These are phyloP conservation scores for Leccinum angustisporum DNA, from an alignment of 1,284 basidiomycete species.

Conservation along the genomic window DNA sequence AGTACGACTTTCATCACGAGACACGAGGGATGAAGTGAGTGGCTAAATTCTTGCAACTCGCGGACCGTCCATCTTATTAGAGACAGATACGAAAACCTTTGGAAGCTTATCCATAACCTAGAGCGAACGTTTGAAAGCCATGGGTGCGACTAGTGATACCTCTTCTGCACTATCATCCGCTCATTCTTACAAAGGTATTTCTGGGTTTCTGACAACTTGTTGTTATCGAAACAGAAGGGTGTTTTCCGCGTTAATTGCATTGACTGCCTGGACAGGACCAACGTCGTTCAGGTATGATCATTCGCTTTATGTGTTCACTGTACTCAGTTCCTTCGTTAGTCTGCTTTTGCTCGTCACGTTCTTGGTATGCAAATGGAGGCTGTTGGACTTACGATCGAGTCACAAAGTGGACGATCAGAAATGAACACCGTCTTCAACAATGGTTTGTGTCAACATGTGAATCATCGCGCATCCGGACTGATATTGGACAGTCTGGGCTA, in stretches of 20 bases:
- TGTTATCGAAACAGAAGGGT: conserved; percentile 81
- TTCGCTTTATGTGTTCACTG: conserved; percentile 1
- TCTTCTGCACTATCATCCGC: not conserved
- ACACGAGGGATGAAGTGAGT: conserved; percentile 88
- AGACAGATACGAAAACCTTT: conserved; percentile 84
- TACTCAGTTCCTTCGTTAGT: conserved; percentile 46
- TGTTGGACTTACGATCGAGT: conserved; percentile 64
- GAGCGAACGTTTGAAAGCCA: conserved; percentile 74
- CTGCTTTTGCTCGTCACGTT: conserved; percentile 85
- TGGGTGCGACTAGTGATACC: conserved; percentile 42
- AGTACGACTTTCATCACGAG: conserved; percentile 91
- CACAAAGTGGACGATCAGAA: conserved; percentile 52
- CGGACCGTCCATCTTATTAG: conserved; percentile 10
- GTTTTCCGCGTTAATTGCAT: conserved; percentile 90
- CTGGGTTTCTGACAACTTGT: conserved; percentile 75
- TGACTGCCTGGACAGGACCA: conserved; percentile 90
- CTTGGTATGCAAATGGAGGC: conserved; percentile 81
- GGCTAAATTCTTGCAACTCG: not conserved
- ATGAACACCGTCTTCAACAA: conserved; percentile 86
- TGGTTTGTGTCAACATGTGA: conserved; percentile 44
- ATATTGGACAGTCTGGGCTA: conserved; percentile 78
- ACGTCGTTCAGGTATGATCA: conserved; percentile 73
- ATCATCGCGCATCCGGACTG: not conserved
- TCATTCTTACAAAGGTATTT: conserved; percentile 57
- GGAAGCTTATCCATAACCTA: conserved; percentile 70